These are phyloP conservation scores for Ascocoryne sarcoides DNA, from an alignment of 2,329 filamentous ascomycete species.

Conservation along the genomic window DNA sequence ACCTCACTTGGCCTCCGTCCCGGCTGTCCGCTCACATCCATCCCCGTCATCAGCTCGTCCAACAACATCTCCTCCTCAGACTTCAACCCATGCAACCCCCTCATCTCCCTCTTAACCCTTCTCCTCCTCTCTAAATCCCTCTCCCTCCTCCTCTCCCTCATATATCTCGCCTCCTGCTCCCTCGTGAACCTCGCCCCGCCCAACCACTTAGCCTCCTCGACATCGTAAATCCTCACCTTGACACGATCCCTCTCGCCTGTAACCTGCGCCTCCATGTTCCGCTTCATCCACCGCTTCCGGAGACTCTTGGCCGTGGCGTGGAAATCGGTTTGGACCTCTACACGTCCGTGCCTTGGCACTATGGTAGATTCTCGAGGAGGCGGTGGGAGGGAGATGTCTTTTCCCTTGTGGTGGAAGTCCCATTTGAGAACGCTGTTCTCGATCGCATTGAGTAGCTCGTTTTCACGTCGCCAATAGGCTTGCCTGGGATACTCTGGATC, in stretches of 20 bases:
- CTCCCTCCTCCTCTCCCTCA: conserved; percentile 3
- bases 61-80: neutral
- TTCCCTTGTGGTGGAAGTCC: too few species aligned
- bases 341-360: too few species aligned
- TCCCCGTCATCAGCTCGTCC: too few species aligned
- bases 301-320: too few species aligned
- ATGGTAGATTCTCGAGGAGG: neutral
- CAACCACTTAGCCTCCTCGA: neutral
- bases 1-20: too few species aligned
- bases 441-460: neutral
- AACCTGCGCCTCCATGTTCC: neutral
- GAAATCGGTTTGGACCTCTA: too few species aligned
- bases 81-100: neutral
- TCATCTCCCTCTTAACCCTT: neutral
- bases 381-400: too few species aligned
- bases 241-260: neutral
- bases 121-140: conserved; percentile 2
- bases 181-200: neutral
- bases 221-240: neutral
- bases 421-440: too few species aligned
- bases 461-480: neutral
- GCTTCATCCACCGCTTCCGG: neutral
- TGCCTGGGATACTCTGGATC: neutral
- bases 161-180: conserved; percentile 1
- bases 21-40: too few species aligned